Percentiles rank a stretch among this genome's conserved stretches.
phyloP scores from a whole-genome alignment of 345 rosid genomes.

The Mangifera indica region DNA sequence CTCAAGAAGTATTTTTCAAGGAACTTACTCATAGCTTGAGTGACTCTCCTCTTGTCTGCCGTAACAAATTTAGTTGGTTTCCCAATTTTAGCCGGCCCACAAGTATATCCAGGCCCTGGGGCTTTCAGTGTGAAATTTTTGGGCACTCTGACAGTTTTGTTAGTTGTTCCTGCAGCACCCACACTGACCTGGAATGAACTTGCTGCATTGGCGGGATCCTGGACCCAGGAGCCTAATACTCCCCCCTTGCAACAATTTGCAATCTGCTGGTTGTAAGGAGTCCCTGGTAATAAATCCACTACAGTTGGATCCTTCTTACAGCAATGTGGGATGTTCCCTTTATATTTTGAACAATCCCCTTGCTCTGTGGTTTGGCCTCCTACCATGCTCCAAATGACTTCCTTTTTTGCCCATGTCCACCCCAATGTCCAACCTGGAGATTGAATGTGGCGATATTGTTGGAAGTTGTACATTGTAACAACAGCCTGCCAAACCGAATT shows the following conservation, averaged over 20 bases:
- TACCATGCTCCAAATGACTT: slow-evolving; percentile 44
- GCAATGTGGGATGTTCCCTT: slow-evolving; percentile 42
- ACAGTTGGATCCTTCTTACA: slow-evolving; percentile 39
- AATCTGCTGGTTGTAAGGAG: slow-evolving; percentile 42
- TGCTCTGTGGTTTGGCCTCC: slow-evolving; percentile 50
- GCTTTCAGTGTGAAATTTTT: no score
- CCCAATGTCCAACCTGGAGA: slow-evolving; percentile 50
- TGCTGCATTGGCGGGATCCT: no score
- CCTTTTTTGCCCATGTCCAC: slow-evolving; percentile 51
- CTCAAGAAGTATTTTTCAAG: no score
- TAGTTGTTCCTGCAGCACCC: no score
- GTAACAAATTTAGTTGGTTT: no score
- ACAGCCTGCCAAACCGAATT: slow-evolving; percentile 31
- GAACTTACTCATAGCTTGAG: no score
- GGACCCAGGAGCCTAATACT: no score
- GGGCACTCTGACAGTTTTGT: no score
- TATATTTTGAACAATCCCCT: slow-evolving; percentile 56
- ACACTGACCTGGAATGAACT: no score
- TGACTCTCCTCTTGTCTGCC: no score
- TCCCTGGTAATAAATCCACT: slow-evolving; percentile 47
- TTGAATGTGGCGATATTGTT: slow-evolving; percentile 40
- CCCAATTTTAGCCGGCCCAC: no score
- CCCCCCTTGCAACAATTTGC: slow-evolving; percentile 7
- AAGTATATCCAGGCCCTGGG: no score
- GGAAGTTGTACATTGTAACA: slow-evolving; percentile 43